A percentile compares a stretch with the other conserved stretches of the same genome.
phyloP scores from a whole-genome alignment of 106 monocot genomes.

The Acanthochlamys bracteata region DNA sequence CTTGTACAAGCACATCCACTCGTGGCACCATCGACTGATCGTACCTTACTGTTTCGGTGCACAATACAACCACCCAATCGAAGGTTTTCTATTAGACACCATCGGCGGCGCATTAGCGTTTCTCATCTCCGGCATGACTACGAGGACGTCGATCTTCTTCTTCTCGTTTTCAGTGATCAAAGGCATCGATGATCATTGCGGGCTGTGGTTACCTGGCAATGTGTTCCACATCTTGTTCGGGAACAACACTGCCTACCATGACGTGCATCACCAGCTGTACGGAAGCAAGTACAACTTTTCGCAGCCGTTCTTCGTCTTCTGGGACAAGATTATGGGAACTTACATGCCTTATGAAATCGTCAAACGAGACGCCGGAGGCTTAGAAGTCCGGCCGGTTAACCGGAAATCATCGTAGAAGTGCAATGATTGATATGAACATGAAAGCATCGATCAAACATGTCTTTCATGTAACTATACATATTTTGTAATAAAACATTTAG shows the following conservation, averaged over 20 bases:
- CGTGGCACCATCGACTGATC: constrained; percentile 39
- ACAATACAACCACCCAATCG: constrained; percentile 50
- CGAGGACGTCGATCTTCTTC: constrained; percentile 42
- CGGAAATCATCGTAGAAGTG: too few relatives aligned
- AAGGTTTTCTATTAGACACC: constrained; percentile 40
- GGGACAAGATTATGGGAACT: constrained; percentile 40
- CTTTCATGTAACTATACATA: too few relatives aligned
- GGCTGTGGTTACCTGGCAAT: constrained; percentile 45
- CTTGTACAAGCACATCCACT: constrained; percentile 51
- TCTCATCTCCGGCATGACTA: constrained; percentile 45
- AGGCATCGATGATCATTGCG: constrained; percentile 50
- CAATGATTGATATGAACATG: too few relatives aligned
- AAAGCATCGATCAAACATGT: background rate
- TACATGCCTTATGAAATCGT: constrained; percentile 25
- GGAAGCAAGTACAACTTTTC: constrained; percentile 44
- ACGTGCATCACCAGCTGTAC: constrained; percentile 48
- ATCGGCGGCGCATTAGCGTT: constrained; percentile 37
- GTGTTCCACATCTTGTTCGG: constrained; percentile 34
- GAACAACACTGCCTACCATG: constrained; percentile 60
- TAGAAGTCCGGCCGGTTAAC: constrained; percentile 11
- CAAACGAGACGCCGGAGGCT: constrained; percentile 31
- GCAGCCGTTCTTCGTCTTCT: constrained; percentile 40
- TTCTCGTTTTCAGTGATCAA: constrained; percentile 51
- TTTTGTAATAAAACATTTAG: too few relatives aligned
- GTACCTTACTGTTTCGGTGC: constrained; percentile 50